Percentiles rank a stretch among this genome's conserved stretches.
Conservation (phyloP, 1,284 basidiomycete species). For the Pterula multifida region DNA sequence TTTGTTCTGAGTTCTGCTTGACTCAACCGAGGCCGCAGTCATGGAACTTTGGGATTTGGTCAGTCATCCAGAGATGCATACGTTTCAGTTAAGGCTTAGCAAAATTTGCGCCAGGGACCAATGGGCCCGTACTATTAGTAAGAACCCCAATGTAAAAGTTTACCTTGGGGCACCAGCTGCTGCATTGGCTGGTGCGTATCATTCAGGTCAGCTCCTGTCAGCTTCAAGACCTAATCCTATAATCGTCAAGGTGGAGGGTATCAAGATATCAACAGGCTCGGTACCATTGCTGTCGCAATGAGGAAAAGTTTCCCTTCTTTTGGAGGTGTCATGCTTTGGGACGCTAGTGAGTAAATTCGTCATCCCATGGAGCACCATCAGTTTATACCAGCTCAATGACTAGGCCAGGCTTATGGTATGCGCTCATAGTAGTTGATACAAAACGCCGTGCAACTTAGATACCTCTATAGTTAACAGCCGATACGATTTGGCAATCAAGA, state of each 20-base stretch:
- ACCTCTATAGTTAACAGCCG: slow-evolving; percentile 35
- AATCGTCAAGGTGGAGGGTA: slow-evolving; percentile 32
- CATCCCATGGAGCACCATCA: not conserved
- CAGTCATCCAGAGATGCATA: no score
- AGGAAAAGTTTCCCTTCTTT: slow-evolving; percentile 45
- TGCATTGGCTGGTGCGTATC: slow-evolving; percentile 22
- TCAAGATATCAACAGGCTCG: slow-evolving; percentile 33
- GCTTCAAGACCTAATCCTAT: not conserved
- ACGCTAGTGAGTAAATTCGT: slow-evolving; percentile 15
- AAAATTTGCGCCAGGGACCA: slow-evolving; percentile 50
- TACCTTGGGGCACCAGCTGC: slow-evolving; percentile 52
- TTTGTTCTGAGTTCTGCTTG: not conserved
- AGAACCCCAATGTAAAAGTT: slow-evolving; percentile 48
- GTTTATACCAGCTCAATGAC: not conserved
- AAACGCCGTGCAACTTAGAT: not conserved
- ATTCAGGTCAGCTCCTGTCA: not conserved
- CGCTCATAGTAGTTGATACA: not conserved
- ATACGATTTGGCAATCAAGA: slow-evolving; percentile 41
- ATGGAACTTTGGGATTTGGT: slow-evolving; percentile 44
- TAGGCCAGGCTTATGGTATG: slow-evolving; percentile 15
- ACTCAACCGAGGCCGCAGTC: slow-evolving; percentile 17
- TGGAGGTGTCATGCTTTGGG: slow-evolving; percentile 54
- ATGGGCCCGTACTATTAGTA: slow-evolving; percentile 47
- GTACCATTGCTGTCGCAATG: slow-evolving; percentile 29
- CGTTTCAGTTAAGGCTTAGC: no score